Conservation (phyloP, 768 basidiomycete species). For the Russula sp. region DNA sequence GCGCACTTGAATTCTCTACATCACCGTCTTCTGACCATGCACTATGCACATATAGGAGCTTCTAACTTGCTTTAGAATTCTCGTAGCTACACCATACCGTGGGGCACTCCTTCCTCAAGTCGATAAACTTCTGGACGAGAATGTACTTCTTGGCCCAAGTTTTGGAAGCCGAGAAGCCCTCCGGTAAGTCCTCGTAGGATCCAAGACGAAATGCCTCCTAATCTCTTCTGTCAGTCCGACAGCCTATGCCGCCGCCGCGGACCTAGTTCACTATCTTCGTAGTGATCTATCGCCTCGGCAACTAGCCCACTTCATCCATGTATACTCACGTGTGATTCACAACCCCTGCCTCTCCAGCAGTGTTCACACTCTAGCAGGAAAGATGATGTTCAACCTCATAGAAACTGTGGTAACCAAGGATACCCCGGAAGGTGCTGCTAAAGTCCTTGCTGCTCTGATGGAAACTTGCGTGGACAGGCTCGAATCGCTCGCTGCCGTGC, state of each 20-base stretch:
- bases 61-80: constrained; percentile 86
- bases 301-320: constrained; percentile 67
- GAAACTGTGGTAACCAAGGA: constrained; percentile 78
- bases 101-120: constrained; percentile 73
- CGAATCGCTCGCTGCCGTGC: constrained; percentile 65
- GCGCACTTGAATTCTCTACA: constrained; percentile 6
- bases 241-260: constrained; percentile 84
- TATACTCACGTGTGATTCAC: constrained; percentile 85
- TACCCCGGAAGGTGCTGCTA: constrained; percentile 56
- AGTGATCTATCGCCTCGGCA: constrained; percentile 72
- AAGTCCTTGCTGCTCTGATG: constrained; percentile 67
- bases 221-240: constrained; percentile 43
- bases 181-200: constrained; percentile 40
- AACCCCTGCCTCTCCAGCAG: constrained; percentile 73
- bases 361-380: constrained; percentile 85
- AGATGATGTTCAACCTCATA: constrained; percentile 84
- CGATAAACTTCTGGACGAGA: constrained; percentile 86
- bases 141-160: constrained; percentile 77
- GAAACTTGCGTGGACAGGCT: constrained; percentile 81
- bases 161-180: constrained; percentile 82
- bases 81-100: constrained; percentile 72
- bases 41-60: constrained; percentile 57
- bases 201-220: not conserved
- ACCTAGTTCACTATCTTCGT: constrained; percentile 88
- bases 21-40: not conserved